Base-by-base conservation (phyloP, 305 asterid species). In the Fraxinus greggii region DNA sequence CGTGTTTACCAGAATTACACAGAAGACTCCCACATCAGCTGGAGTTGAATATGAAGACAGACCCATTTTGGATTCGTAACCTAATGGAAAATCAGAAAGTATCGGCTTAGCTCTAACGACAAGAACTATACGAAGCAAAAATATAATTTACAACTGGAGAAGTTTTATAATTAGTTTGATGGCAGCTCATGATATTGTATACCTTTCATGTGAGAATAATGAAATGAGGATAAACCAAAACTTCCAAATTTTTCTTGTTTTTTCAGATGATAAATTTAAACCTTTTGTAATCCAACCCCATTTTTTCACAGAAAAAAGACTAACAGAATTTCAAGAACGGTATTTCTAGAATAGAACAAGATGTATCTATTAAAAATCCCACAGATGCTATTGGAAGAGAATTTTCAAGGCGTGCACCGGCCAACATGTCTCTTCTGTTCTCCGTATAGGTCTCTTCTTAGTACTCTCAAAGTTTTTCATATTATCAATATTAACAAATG, bases 1-100 rank as follows among this genome's bases (percentile, higher is more conserved):
- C 1, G 98, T 91, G 89, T 96, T 93, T 7, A 93, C 95, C 36
- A 96, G 87, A 51, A 96, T 91, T 36, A 93, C 89, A 56, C 97
- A 96, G 75, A 96, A 92, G n/a, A 93, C 94, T 54, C 98, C 99
- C 0, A 93, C 98, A 24, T 96, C 98, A 0, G 97, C 92, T 79
- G 98, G 98, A 78, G 90, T 83, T 8, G 93, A 90, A 80, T 96
- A 96, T 31, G 98, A 90, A 4, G 97, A 91, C 10, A 95, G 93
- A 28, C 97, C 98, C 98, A 95, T 95, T 54, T 33, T 72, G 51
- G 75, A 51, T 56, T 29, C 61, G 48, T 33, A 82, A 86, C 80
- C 97, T 91, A 85, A 54, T 28, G 24, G 72, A 84, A 80, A 79
- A 83, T n/a, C 10, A n/a, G 2, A 35, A 72, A 51, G 19, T 23